Evolutionary conservation across 1,139 yeast species (phyloP).

Genomic region (Hyphopichia wangnamkhiaoensis): DNA sequence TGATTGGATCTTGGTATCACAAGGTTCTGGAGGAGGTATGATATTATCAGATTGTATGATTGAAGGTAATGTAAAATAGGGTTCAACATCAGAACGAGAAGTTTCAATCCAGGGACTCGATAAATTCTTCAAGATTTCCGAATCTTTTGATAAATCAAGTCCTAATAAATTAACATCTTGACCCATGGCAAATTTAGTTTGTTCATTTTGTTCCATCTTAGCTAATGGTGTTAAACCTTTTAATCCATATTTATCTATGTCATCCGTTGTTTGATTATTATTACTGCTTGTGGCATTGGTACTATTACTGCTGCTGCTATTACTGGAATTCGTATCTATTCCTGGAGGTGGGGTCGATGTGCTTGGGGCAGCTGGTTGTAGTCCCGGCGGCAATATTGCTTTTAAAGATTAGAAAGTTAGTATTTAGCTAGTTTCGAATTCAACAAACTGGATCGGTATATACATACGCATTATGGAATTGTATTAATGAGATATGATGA

Average conservation of each 20-base stretch:
- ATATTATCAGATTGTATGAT: slow-evolving; percentile 54
- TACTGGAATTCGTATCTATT: not conserved
- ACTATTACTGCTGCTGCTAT: not conserved
- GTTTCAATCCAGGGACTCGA: slow-evolving; percentile 96
- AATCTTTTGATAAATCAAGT: slow-evolving; percentile 53
- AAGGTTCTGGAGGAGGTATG: slow-evolving; percentile 45
- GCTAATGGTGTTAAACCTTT: slow-evolving; percentile 70
- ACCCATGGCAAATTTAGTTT: slow-evolving; percentile 76
- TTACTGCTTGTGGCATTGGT: slow-evolving; percentile 4
- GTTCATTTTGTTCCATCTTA: slow-evolving; percentile 66
- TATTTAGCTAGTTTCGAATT: not conserved
- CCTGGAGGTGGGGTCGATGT: slow-evolving; percentile 1
- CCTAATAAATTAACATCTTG: slow-evolving; percentile 79
- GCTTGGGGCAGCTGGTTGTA: slow-evolving; percentile 5
- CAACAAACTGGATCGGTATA: not conserved
- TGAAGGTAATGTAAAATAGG: slow-evolving; percentile 63
- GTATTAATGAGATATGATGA: no score
- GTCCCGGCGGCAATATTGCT: slow-evolving; percentile 13
- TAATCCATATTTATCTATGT: slow-evolving; percentile 70
- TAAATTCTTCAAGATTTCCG: slow-evolving; percentile 65
- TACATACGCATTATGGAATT: slow-evolving; percentile 4
- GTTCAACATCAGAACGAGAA: slow-evolving; percentile 88
- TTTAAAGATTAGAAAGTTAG: not conserved
- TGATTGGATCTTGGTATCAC: slow-evolving; percentile 69
- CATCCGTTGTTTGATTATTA: slow-evolving; percentile 12